Evolutionary conservation across 2,329 filamentous ascomycete genomes (phyloP).

Genomic region (Elsinoe necatrix): DNA sequence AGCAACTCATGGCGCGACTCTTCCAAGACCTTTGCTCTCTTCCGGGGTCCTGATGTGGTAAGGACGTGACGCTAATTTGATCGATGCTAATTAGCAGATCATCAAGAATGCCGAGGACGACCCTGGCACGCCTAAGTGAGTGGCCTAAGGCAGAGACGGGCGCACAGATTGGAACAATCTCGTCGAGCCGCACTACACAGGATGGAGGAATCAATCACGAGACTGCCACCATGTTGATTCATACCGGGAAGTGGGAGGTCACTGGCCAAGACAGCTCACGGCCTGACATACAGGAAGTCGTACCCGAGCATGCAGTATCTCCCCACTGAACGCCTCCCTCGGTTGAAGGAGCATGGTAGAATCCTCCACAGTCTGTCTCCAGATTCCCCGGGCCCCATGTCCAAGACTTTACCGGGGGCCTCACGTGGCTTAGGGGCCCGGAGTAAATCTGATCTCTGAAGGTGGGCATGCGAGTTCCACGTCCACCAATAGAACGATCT

Average conservation of each 20-base stretch:
- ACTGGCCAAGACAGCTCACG: background rate
- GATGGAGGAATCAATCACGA: background rate
- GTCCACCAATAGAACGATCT: background rate
- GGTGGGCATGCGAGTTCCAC: background rate
- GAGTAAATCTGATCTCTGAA: background rate
- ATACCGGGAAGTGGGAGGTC: background rate
- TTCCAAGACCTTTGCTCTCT: background rate
- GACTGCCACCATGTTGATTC: background rate
- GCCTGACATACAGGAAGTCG: background rate
- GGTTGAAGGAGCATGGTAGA: background rate
- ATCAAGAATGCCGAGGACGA: background rate
- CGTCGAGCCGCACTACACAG: background rate
- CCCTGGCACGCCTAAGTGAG: background rate
- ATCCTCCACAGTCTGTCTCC: background rate
- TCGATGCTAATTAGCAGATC: slow-evolving; percentile 1
- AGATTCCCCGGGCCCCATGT: background rate
- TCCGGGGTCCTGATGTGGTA: slow-evolving; percentile 1
- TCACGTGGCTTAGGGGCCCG: background rate
- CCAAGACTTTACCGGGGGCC: background rate
- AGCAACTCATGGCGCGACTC: background rate
- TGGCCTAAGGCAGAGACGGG: background rate
- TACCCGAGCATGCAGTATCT: background rate
- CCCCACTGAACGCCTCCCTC: background rate
- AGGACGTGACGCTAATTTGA: background rate
- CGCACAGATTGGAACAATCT: background rate